phyloP scores from a whole-genome alignment of 2,329 filamentous ascomycete genomes.

The Immersiporthe knoxdaviesiana region DNA sequence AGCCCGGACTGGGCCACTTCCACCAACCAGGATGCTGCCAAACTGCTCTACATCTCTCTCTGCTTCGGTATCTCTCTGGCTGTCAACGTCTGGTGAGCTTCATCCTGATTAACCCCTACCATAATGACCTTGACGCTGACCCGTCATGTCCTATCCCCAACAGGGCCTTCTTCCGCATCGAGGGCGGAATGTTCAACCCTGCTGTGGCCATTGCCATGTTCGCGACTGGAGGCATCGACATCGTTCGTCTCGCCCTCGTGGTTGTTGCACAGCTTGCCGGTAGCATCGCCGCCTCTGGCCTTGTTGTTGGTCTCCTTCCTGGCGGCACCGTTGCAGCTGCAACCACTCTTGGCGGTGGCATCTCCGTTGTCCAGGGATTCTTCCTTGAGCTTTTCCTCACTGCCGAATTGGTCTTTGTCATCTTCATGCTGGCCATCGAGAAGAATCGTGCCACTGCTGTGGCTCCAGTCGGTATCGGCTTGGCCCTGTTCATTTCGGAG shows the following conservation, averaged over 20 bases:
- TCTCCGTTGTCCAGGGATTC: slow-evolving; percentile 59
- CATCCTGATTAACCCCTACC: not conserved
- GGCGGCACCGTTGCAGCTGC: slow-evolving; percentile 54
- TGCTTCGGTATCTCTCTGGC: slow-evolving; percentile 55
- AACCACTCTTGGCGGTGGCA: slow-evolving; percentile 57
- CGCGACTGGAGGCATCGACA: slow-evolving; percentile 60
- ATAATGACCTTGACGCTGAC: not conserved
- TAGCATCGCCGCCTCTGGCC: slow-evolving; percentile 61
- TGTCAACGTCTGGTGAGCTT: slow-evolving; percentile 53
- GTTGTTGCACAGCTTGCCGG: slow-evolving; percentile 61
- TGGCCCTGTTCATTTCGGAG: slow-evolving; percentile 67
- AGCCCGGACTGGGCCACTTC: slow-evolving; percentile 15
- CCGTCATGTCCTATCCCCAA: not conserved
- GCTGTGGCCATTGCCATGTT: slow-evolving; percentile 62
- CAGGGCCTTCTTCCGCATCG: slow-evolving; percentile 56
- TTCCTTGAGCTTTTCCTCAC: slow-evolving; percentile 72
- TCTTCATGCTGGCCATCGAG: slow-evolving; percentile 72
- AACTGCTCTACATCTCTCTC: slow-evolving; percentile 53
- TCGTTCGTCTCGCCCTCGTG: slow-evolving; percentile 54
- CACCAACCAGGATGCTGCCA: slow-evolving; percentile 35
- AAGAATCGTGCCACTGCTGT: slow-evolving; percentile 75
- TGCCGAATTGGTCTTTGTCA: slow-evolving; percentile 63
- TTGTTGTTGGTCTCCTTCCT: slow-evolving; percentile 62
- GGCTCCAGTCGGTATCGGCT: slow-evolving; percentile 72
- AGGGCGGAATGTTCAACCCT: slow-evolving; percentile 56